Evolutionary conservation across 75 land plant genomes (phyloP).

Genomic region (Larix kaempferi): DNA sequence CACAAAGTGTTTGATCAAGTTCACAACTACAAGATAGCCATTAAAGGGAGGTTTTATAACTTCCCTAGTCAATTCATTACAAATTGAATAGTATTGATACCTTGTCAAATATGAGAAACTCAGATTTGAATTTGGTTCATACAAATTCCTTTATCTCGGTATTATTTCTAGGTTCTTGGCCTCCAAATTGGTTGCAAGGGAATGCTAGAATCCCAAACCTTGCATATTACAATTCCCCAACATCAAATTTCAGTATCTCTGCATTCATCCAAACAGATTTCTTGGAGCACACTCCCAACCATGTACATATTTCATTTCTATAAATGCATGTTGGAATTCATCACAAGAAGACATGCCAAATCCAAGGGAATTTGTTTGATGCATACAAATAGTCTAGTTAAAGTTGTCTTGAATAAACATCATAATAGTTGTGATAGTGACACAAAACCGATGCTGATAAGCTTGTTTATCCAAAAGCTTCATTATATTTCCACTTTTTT

Average conservation of each 20-base stretch:
- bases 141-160: constrained; percentile 72
- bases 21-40: background rate
- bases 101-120: constrained; percentile 86
- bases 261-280: background rate
- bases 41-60: background rate
- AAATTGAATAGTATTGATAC: constrained; percentile 13
- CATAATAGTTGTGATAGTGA: background rate
- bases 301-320: background rate
- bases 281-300: background rate
- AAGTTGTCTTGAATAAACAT: background rate
- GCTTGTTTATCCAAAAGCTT: background rate
- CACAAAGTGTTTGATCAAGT: background rate
- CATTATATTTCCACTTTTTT: background rate
- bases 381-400: background rate
- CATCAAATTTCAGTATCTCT: background rate
- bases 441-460: background rate
- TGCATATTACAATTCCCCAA: constrained; percentile 15
- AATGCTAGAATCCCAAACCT: constrained; percentile 88
- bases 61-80: background rate
- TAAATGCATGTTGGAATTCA: background rate
- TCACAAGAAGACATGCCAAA: background rate
- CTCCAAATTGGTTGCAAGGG: constrained; percentile 89
- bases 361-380: background rate
- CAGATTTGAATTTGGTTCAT: constrained; percentile 77
- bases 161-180: constrained; percentile 82